Evolutionary conservation across 805 yeast species (phyloP).

Genomic region (Phaffomyces thermotolerans): DNA sequence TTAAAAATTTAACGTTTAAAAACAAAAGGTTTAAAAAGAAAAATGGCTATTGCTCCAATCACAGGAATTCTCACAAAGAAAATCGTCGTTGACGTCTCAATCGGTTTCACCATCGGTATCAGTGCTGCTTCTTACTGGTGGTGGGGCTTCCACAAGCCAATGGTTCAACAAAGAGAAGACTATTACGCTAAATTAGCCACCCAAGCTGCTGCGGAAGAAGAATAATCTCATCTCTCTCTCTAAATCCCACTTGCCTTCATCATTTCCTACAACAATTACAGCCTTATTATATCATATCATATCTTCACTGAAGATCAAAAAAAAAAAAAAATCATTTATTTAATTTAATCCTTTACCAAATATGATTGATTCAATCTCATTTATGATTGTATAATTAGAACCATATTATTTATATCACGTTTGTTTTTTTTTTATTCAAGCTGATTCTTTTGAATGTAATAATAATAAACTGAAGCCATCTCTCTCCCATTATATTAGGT

Average conservation of each 20-base stretch:
- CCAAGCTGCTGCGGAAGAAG: conserved; percentile 12
- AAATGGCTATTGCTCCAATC: conserved; percentile 85
- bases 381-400: too few species aligned
- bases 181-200: conserved; percentile 45
- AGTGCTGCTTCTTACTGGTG: conserved; percentile 72
- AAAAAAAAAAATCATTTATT: too few species aligned
- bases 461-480: too few species aligned
- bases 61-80: conserved; percentile 77
- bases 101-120: conserved; percentile 60
- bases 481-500: too few species aligned
- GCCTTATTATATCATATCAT: too few species aligned
- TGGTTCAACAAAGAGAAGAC: conserved; percentile 71
- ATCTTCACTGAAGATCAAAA: too few species aligned
- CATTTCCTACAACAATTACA: too few species aligned
- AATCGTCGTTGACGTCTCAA: conserved; percentile 68
- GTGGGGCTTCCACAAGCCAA: conserved; percentile 74
- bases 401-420: conserved; percentile 1
- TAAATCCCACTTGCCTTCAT: background rate
- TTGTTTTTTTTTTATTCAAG: background rate
- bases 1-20: too few species aligned
- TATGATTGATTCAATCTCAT: background rate
- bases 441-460: too few species aligned
- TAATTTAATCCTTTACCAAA: too few species aligned
- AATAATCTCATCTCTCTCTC: background rate
- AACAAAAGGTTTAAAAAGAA: too few species aligned